Evolutionary conservation across 169 alveolate species (phyloP), one percentile per base, ranked within the genome.

Genomic region (Plasmodium coatneyi): DNA sequence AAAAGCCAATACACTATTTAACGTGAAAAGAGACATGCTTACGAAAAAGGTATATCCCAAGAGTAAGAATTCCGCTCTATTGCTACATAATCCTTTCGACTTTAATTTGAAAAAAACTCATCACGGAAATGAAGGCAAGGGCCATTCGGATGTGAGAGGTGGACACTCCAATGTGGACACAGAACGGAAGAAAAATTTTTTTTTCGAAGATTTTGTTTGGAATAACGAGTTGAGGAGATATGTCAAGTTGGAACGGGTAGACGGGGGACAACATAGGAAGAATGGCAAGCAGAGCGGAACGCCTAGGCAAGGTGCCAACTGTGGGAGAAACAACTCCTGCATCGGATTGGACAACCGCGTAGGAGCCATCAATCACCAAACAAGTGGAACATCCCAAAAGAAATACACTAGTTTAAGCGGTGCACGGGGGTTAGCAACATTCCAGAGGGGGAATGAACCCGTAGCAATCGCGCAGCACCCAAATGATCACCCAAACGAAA

Each of bases 151-250:
- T 43, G 41, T 10, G 22, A 19, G 28, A 39, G 80, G 22, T 54
- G 70, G 19, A 7, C 56, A 19, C 60, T 54, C 56, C n/a, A 25
- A 2, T 10, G 76, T 1, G 76, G 1, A n/a, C 52, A 79, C 74
- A 54, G 76, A 84, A 83, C 54, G 70, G 30, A 25, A 84, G 70
- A 52, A 28, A 28, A 39, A 80, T 52, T 39, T 49, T 12, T 3
- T 14, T 14, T 82, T 56, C 54, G 93, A 92, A 25, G 95, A 92
- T 79, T 92, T 56, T 6, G 70, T 46, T 41, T 92, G 93, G 92
- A 43, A 84, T 46, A 82, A 41, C 71, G 70, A 80, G 9, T 39
- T 92, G 54, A 92, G 78, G 80, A 92, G 41, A 36, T 92, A 84
- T 92, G 78, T 84, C n/a, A 7, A 28, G 46, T 12, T 70, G 52